A percentile compares a stretch with the other conserved stretches of the same genome.
phyloP scores from a whole-genome alignment of 306 rosid genomes.

The Inga leiocalycina region DNA sequence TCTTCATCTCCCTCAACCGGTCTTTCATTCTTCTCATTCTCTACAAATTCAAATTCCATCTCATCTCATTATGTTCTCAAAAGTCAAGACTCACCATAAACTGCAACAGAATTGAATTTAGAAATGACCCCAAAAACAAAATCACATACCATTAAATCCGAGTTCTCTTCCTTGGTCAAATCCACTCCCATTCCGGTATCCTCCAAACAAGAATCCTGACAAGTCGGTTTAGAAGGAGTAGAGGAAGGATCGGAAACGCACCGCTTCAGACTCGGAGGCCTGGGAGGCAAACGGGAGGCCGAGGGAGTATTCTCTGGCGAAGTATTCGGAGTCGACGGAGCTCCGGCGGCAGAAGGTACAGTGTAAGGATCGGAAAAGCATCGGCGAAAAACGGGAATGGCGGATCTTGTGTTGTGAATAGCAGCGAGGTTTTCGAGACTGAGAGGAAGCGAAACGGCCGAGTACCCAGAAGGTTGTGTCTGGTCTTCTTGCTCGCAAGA shows the following conservation, averaged over 20 bases:
- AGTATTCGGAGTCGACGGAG: not conserved
- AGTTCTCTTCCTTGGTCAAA: not conserved
- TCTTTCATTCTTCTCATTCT: conserved; percentile 5
- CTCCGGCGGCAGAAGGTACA: not conserved
- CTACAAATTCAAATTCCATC: not conserved
- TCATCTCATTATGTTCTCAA: not conserved
- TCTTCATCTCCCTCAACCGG: not conserved
- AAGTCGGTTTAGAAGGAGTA: not conserved
- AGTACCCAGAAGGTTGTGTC: not conserved
- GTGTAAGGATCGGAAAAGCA: conserved; percentile 6
- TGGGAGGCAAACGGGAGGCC: not conserved
- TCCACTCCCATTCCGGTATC: not conserved
- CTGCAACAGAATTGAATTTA: not conserved
- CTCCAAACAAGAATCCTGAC: not conserved
- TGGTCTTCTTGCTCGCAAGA: conserved; percentile 3
- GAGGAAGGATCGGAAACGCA: not conserved
- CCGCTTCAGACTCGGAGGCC: not conserved
- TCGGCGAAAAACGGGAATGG: not conserved
- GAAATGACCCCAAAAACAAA: not conserved
- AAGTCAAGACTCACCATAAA: not conserved
- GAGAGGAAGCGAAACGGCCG: not conserved
- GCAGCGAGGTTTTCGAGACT: not conserved
- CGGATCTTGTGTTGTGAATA: not conserved
- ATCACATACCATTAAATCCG: not conserved
- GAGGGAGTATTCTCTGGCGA: not conserved